Evolutionary conservation across 192 early-diverging fungal species (phyloP).

Genomic region (Coemansia sp.): DNA sequence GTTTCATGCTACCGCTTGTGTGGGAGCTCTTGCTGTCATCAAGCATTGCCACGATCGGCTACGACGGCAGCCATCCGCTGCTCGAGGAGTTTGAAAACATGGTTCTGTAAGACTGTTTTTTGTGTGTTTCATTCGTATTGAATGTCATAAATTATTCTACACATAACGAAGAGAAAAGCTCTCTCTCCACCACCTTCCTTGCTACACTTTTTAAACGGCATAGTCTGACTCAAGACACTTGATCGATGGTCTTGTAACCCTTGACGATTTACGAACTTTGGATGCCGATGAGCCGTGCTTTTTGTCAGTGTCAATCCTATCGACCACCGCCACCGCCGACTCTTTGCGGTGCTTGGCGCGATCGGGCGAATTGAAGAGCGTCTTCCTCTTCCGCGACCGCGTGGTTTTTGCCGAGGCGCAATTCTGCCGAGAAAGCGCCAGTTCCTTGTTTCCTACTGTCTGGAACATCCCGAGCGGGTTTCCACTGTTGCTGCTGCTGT

Average conservation of each 20-base stretch:
- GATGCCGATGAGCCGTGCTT: conserved; percentile 3
- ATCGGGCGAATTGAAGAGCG: conserved; percentile 19
- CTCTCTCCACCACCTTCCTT: background rate
- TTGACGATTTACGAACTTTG: conserved; percentile 53
- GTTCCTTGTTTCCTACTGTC: too few species aligned
- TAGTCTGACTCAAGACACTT: conserved; percentile 46
- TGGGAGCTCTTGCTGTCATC: conserved; percentile 49
- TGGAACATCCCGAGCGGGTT: background rate
- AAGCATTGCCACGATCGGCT: conserved; percentile 14
- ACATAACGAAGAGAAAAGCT: conserved; percentile 1
- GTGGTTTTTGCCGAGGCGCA: conserved; percentile 8
- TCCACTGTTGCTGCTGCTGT: conserved; percentile 4
- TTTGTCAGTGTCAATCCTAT: conserved; percentile 7
- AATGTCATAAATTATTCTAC: conserved; percentile 14
- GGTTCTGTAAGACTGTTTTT: conserved; percentile 16
- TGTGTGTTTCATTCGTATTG: background rate
- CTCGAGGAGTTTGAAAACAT: conserved; percentile 43
- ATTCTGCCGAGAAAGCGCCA: background rate
- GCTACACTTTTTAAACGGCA: conserved; percentile 8
- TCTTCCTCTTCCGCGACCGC: conserved; percentile 40
- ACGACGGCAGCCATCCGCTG: conserved; percentile 15
- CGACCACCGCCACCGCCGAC: background rate
- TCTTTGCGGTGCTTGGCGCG: conserved; percentile 2
- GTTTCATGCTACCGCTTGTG: conserved; percentile 51
- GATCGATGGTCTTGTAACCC: conserved; percentile 44